Evolutionary conservation across 225 moss, liverwort and hornwort genomes (phyloP).

Genomic region (Marchantia paleacea): DNA sequence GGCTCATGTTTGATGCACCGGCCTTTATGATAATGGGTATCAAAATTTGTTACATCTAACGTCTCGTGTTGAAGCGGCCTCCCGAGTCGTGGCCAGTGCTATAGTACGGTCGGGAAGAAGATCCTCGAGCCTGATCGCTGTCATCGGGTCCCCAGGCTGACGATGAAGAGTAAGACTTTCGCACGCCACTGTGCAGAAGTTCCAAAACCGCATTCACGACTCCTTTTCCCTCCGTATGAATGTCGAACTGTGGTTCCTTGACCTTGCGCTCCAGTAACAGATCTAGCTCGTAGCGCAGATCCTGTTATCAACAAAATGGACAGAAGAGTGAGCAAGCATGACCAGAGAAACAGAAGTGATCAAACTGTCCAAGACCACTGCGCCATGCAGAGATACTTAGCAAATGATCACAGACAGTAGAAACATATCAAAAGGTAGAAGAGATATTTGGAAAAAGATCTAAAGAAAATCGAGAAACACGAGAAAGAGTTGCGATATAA

Average conservation of each 20-base stretch:
- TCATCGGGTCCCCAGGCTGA: slow-evolving; percentile 57
- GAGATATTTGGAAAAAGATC: background rate
- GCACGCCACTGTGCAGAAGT: slow-evolving; percentile 67
- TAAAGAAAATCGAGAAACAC: background rate
- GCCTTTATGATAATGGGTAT: background rate
- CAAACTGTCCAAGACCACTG: too few relatives aligned
- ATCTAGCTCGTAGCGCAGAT: slow-evolving; percentile 82
- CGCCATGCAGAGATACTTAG: background rate
- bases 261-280: slow-evolving; percentile 77
- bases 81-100: slow-evolving; percentile 17
- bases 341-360: too few relatives aligned
- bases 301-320: slow-evolving; percentile 39
- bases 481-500: background rate
- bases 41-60: slow-evolving; percentile 8
- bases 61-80: background rate
- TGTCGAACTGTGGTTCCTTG: slow-evolving; percentile 81
- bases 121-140: slow-evolving; percentile 19
- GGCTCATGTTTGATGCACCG: background rate
- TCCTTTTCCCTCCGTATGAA: slow-evolving; percentile 76
- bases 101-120: slow-evolving; percentile 16
- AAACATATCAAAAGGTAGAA: background rate
- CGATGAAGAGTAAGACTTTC: slow-evolving; percentile 33
- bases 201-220: slow-evolving; percentile 88
- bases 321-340: background rate
- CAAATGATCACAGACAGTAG: background rate